Evolutionary conservation across 768 basidiomycete species (phyloP).

Genomic region (Psilocybe subaeruginosa): DNA sequence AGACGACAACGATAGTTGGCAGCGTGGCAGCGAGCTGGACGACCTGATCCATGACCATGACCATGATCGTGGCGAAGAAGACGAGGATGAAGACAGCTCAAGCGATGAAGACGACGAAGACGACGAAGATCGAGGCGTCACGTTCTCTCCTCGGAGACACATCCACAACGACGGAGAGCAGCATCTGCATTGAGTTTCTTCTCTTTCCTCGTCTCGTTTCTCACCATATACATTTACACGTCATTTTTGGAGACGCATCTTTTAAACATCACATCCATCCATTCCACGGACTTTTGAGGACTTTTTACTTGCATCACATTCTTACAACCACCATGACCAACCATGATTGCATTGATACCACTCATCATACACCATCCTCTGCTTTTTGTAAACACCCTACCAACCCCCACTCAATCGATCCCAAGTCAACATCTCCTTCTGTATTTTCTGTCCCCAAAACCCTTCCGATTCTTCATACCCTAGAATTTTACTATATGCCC

Average conservation of each 20-base stretch:
- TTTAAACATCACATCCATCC: not conserved
- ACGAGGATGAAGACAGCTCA: constrained; percentile 11
- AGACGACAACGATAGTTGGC: constrained; percentile 16
- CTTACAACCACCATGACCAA: not conserved
- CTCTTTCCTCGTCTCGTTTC: constrained; percentile 1
- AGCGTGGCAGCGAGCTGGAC: constrained; percentile 29
- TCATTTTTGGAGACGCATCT: not conserved
- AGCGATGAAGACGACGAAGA: constrained; percentile 6
- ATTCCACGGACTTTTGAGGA: not conserved
- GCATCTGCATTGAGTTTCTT: not conserved
- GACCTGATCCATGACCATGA: constrained; percentile 36
- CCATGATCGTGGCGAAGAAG: constrained; percentile 9
- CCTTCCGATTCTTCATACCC: not conserved
- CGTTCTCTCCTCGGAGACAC: not conserved
- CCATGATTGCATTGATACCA: not conserved
- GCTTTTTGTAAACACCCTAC: not conserved
- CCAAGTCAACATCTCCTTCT: constrained; percentile 1
- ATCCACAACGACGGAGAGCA: not conserved
- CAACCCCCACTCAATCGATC: not conserved
- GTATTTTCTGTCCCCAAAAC: constrained; percentile 8
- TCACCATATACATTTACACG: not conserved
- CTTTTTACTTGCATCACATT: not conserved
- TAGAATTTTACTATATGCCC: not conserved
- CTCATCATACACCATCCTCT: not conserved
- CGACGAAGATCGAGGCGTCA: not conserved